Evolutionary conservation across 2,329 filamentous ascomycete species (phyloP).

Genomic region (Sclerotinia spermophila): DNA sequence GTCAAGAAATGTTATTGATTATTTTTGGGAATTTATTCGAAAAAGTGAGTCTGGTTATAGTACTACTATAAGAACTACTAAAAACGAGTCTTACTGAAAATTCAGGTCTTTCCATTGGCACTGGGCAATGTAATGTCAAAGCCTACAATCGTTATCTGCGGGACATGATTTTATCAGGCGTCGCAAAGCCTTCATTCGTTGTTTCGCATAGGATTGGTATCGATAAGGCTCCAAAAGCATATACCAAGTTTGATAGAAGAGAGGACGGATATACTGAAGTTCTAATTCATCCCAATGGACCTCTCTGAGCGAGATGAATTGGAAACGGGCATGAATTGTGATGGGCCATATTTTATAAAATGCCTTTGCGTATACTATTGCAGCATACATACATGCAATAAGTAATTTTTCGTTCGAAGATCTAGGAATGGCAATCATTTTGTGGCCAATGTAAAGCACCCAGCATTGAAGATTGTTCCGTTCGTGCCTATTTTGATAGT

Average conservation of each 20-base stretch:
- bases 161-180: slow-evolving; percentile 61
- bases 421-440: neutral
- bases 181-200: slow-evolving; percentile 63
- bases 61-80: neutral
- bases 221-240: slow-evolving; percentile 57
- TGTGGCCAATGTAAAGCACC: neutral
- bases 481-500: neutral
- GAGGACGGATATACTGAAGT: slow-evolving; percentile 36
- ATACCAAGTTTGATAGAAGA: slow-evolving; percentile 63
- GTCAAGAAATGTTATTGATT: slow-evolving; percentile 61
- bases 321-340: neutral
- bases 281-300: slow-evolving; percentile 7
- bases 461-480: neutral
- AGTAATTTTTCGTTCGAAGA: neutral
- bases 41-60: slow-evolving; percentile 46
- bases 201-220: slow-evolving; percentile 62
- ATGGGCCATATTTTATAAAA: neutral
- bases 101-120: slow-evolving; percentile 54
- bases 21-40: slow-evolving; percentile 67
- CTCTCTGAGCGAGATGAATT: slow-evolving; percentile 31
- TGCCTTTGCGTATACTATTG: neutral
- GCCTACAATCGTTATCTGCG: slow-evolving; percentile 63
- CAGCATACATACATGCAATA: neutral
- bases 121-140: slow-evolving; percentile 66
- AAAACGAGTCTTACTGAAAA: neutral